Evolutionary conservation across 208 protist species (phyloP), one percentile per base, ranked within the genome.

Genomic region (Crithidia fasciculata): DNA sequence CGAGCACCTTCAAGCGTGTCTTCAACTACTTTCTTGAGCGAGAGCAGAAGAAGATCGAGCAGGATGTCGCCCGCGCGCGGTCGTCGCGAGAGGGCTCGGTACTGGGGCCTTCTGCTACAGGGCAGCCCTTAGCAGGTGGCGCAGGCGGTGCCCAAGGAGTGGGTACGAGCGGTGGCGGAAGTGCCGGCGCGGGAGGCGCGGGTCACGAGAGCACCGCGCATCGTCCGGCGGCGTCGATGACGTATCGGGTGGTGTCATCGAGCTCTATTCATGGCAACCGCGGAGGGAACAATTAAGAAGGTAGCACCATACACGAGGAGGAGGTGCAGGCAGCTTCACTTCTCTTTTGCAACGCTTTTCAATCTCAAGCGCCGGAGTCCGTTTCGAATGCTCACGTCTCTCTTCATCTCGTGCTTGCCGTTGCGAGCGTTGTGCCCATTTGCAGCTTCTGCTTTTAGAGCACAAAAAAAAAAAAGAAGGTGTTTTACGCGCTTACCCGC

Each of bases 11-110:
- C 74, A 74, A 74, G 15, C 84, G 84, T 45, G 66, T 92, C 54
- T 89, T 92, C 72, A 60, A 64, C 60, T 92, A 86, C 81, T 92
- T 92, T 50, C 59, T 90, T 9, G 83, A 91, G 72, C 78, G 79
- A 19, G 83, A 91, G 69, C 82, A 87, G 69, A 77, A 78, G 40
- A 80, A 77, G 39, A 91, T 91, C 15, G 78, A 91, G 57, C 73
- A 81, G 44, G 83, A 88, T 52, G 86, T 91, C 15, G 83, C 81
- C 3, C 76, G 81, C 2, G 72, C 82, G 28, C 80, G 86, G 3
- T 74, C 64, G 28, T 67, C 67, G 28, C 69, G 72, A 49, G 80
- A 80, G 37, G 73, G 52, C 12, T 67, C 72, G 18, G 45, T 64
- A 18, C 53, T 58, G 37, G 40, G 67, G 8, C 58, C 5, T 13